A percentile compares a stretch with the other conserved stretches of the same genome.
phyloP scores from a whole-genome alignment of 371 early-diverging fungal genomes.

The Conidiobolus incongruus region DNA sequence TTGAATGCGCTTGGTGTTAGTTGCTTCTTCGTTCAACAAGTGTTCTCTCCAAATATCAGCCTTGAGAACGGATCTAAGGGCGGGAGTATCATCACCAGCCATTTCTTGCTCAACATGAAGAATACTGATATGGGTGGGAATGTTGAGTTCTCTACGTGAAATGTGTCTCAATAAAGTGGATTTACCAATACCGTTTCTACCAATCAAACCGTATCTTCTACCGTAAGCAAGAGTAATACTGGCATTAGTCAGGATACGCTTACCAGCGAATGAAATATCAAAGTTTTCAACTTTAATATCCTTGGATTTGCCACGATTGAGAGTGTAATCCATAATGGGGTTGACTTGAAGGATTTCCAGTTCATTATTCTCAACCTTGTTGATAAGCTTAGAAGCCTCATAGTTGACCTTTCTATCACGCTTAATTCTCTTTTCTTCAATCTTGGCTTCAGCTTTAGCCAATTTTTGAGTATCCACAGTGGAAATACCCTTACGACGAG shows the following conservation, averaged over 20 bases:
- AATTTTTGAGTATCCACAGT: slow-evolving; percentile 80
- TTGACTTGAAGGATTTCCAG: slow-evolving; percentile 45
- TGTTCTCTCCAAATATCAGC: slow-evolving; percentile 89
- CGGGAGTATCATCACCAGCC: slow-evolving; percentile 68
- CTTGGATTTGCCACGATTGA: slow-evolving; percentile 66
- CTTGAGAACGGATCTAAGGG: slow-evolving; percentile 69
- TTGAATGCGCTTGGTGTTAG: slow-evolving; percentile 16
- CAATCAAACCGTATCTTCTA: slow-evolving; percentile 90
- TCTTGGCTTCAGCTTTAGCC: slow-evolving; percentile 79
- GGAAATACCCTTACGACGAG: slow-evolving; percentile 41
- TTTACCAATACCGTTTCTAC: slow-evolving; percentile 97
- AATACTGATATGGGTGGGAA: slow-evolving; percentile 73
- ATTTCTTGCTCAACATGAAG: slow-evolving; percentile 97
- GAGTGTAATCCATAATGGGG: slow-evolving; percentile 64
- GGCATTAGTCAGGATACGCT: slow-evolving; percentile 77
- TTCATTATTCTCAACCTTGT: slow-evolving; percentile 40
- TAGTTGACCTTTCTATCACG: slow-evolving; percentile 40
- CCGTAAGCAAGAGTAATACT: slow-evolving; percentile 66
- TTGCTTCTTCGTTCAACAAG: slow-evolving; percentile 60
- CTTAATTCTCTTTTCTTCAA: slow-evolving; percentile 73
- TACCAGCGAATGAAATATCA: slow-evolving; percentile 86
- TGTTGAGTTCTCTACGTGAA: slow-evolving; percentile 66
- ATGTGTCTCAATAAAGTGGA: slow-evolving; percentile 89
- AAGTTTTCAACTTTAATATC: slow-evolving; percentile 90
- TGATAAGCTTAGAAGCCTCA: slow-evolving; percentile 52